Conservation (phyloP, 2,329 filamentous ascomycete genomes). For the Epichloe gansuensis region DNA sequence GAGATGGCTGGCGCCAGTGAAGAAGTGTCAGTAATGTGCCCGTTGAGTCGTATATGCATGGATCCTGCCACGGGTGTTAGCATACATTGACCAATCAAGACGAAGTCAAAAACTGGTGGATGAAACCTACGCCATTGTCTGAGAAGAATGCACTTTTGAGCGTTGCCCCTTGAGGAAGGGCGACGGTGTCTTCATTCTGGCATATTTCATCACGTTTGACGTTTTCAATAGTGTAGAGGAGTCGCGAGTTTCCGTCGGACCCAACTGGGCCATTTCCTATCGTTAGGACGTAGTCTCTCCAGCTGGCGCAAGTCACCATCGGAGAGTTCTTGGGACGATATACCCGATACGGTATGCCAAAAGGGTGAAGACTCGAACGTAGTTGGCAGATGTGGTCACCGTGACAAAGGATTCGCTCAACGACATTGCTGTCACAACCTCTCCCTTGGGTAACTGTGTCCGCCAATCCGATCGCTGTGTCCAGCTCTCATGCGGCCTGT, state of each 20-base stretch:
- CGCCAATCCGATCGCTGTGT: conserved; percentile 84
- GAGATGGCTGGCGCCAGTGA: conserved; percentile 78
- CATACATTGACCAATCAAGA: not conserved
- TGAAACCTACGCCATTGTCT: conserved; percentile 60
- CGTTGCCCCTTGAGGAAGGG: conserved; percentile 61
- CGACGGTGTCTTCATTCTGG: conserved; percentile 86
- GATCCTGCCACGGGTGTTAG: conserved; percentile 47
- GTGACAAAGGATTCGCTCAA: conserved; percentile 85
- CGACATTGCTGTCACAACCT: conserved; percentile 77
- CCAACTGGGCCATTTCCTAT: conserved; percentile 84
- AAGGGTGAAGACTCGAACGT: conserved; percentile 84
- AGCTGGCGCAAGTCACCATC: conserved; percentile 85
- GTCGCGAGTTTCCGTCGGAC: conserved; percentile 61
- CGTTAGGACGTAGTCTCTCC: conserved; percentile 92
- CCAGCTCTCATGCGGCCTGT: conserved; percentile 95
- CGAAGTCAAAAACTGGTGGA: not conserved
- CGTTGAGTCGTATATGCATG: conserved; percentile 89
- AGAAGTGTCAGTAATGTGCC: conserved; percentile 79
- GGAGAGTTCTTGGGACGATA: conserved; percentile 86
- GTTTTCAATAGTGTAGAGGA: conserved; percentile 89
- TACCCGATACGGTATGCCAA: conserved; percentile 77
- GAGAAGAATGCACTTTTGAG: conserved; percentile 85
- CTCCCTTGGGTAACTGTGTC: conserved; percentile 75
- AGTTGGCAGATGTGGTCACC: conserved; percentile 74
- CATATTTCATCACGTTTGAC: conserved; percentile 88